Evolutionary conservation across 2,329 filamentous ascomycete genomes (phyloP), one percentile per base, ranked within the genome.

Genomic region (Hypoxylon sp.): DNA sequence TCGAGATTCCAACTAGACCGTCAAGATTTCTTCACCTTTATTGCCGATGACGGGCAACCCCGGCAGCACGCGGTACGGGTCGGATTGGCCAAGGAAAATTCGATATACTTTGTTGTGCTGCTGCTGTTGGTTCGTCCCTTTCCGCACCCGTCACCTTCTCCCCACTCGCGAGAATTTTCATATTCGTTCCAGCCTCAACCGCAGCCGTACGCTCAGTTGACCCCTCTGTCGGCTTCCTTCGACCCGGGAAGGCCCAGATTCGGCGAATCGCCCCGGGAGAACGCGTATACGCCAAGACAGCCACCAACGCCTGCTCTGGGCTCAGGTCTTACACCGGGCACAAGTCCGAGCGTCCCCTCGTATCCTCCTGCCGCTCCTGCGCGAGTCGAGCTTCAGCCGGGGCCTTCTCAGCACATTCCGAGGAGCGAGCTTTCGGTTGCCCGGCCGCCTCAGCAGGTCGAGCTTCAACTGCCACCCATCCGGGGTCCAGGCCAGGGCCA

Each of bases 61-160:
- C 76, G 83, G 56, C 74, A 75, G 8, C 79, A 81, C 56, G 73
- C 79, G 1, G 74, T 85, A 24, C 82, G 81, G 1, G 68, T 87
- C 31, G 84, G 84, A 0, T 75, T 88, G 24, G 82, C 80, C 10
- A 88, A 86, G 65, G 81, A 81, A 60, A 82, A 84, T 3, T 85
- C 84, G 33, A 84, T 86, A 55, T 88, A 85, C 69, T 87, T 87
- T 63, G 78, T 88, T 37, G 81, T 86, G 6, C 65, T 87, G 6
- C 65, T 87, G 51, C 63, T 80, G 35, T 68, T 86, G 55, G 74
- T 65, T 21, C 62, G 76, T 0, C 69, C 71, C 1, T 73, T 74
- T 40, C 72, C 77, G 23, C 80, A 80, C 48, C 76, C 77, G 3
- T 77, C 79, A 2, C 78, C 79, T 3, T 79, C 81, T 10, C 77